Conservation (phyloP, 352 stramenopile genomes). For the Phytophthora tentaculata region DNA sequence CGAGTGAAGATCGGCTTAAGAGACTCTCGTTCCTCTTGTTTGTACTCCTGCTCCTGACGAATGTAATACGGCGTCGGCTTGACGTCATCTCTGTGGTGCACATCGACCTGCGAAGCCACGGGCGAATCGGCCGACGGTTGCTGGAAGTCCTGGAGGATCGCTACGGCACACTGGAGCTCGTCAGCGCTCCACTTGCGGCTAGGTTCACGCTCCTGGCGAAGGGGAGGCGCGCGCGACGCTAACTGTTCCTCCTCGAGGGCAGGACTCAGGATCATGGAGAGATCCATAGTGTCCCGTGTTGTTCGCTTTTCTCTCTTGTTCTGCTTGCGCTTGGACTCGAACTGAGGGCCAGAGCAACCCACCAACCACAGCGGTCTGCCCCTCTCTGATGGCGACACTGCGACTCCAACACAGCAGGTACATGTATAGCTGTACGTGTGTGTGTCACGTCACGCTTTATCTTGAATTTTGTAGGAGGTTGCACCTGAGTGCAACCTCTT, state of each 20-base stretch:
- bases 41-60: constrained; percentile 29
- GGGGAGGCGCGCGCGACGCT: constrained; percentile 5
- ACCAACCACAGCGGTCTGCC: constrained; percentile 39
- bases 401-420: constrained; percentile 34
- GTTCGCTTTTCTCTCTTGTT: constrained; percentile 6
- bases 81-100: not conserved
- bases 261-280: constrained; percentile 59
- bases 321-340: constrained; percentile 38
- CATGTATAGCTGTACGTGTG: constrained; percentile 35
- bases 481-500: constrained; percentile 32
- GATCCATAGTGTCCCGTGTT: constrained; percentile 42
- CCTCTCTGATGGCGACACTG: constrained; percentile 42
- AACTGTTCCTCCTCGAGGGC: constrained; percentile 41
- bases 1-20: not conserved
- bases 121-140: constrained; percentile 16
- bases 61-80: constrained; percentile 13
- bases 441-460: constrained; percentile 57
- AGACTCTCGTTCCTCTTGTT: constrained; percentile 13
- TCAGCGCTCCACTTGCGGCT: constrained; percentile 49
- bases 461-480: constrained; percentile 32
- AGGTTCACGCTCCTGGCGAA: constrained; percentile 9
- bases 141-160: constrained; percentile 73
- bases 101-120: constrained; percentile 4
- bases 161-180: constrained; percentile 66
- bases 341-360: constrained; percentile 46